Base-by-base conservation (phyloP, 2,329 filamentous ascomycete species). In the Ophiosphaerella korrae region DNA sequence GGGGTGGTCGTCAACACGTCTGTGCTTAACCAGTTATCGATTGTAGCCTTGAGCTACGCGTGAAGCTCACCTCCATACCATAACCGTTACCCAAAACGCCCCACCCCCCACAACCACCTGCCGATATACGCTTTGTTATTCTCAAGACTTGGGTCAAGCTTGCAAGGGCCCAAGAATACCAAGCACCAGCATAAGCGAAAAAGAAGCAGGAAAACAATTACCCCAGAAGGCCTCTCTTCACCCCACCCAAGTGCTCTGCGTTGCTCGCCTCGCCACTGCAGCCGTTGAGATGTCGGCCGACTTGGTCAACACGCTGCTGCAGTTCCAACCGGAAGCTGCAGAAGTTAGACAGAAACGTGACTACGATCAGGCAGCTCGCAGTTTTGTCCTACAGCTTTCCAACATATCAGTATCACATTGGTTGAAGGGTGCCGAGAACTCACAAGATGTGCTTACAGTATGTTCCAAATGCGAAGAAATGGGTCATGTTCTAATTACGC, bases 391-490 rank as follows among this genome's bases (percentile, higher is more conserved):
- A 36, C 58, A 66, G 43, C 59, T 79, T 23, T 55, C 60, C 31
- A 72, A 68, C 48, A 58, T 77, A 41, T 53, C 68, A 9, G 42
- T 58, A 6, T 48, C 61, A 38, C 55, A 67, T 38, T 77, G 67
- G 65, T 51, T 63, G 24, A 76, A 75, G 57, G 61, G 62, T 4
- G 66, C 64, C 29, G 66, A 75, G 29, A 74, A 75, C 39, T 64
- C 70, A 50, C 67, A 77, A 51, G 74, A 75, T 60, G 46, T 77
- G 13, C 64, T 78, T 39, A 66, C 74, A 48, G 72, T 74, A 62
- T 33, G 64, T 29, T 24, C 14, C 41, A 12, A 11, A 2, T 29
- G 12, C 1, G 2, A 13, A 13, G 7, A 7, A n/a, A 1, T 34
- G 9, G 39, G 4, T 16, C 6, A 16, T 16, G 16, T 12, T 26